phyloP scores from a whole-genome alignment of 164 flowering plant species.

The Dillenia suffruticosa region DNA sequence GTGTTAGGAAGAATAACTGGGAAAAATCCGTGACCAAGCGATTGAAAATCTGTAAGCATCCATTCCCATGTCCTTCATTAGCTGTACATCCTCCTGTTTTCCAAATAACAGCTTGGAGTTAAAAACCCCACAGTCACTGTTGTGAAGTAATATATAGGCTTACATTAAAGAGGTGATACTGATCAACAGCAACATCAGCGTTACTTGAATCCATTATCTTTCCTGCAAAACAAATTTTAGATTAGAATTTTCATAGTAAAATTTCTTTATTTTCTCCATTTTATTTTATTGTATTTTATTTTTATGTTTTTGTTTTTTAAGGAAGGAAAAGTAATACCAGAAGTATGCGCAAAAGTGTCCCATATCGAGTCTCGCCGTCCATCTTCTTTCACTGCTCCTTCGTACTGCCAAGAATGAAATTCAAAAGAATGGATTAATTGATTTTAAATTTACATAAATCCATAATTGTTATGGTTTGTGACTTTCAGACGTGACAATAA shows the following conservation, averaged over 20 bases:
- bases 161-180: conserved; percentile 66
- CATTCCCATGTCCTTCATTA: conserved; percentile 83
- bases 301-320: no score
- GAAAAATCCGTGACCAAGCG: conserved; percentile 80
- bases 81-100: conserved; percentile 61
- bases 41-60: conserved; percentile 83
- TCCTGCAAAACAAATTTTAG: conserved; percentile 32
- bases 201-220: conserved; percentile 66
- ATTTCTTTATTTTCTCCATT: no score
- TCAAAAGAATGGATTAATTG: no score
- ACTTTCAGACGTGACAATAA: no score
- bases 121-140: no score
- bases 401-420: conserved; percentile 40
- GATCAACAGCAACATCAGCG: conserved; percentile 79
- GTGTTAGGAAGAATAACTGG: conserved; percentile 33
- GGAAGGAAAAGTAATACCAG: conserved; percentile 33
- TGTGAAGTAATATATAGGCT: conserved; percentile 4
- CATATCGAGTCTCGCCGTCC: conserved; percentile 74
- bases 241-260: background rate
- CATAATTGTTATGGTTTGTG: no score
- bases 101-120: no score
- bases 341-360: conserved; percentile 76
- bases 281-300: no score
- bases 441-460: no score
- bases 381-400: conserved; percentile 88